Base-by-base conservation (phyloP, 306 rosid genomes). In the Fragaria vesca region DNA sequence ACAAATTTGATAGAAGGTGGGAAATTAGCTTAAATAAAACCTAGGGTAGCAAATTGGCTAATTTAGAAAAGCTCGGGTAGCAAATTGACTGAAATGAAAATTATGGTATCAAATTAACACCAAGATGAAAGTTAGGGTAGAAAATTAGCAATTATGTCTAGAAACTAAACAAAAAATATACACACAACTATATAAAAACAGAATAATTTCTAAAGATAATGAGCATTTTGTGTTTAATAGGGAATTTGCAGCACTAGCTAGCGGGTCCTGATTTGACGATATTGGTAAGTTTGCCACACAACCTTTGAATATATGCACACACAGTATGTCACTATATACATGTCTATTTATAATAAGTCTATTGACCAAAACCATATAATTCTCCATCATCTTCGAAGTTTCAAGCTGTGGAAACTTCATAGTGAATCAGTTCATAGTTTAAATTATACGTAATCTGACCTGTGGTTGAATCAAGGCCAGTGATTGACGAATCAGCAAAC, bases 381-480 rank as follows among this genome's bases (percentile, higher is more conserved):
- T 32, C 11, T 12, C n/a, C 20, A n/a, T 1, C 48, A 17, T 47
- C 46, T 18, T 11, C 65, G 70, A 78, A 54, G 20, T 47, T 71
- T 71, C 51, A 48, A 61, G 60, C 4, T 8, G 63, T 46, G 40
- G 62, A 78, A 78, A 34, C 9, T 36, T 8, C 65, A 12, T 62
- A 38, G 70, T 66, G 26, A 66, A 5, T 21, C 50, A 52, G 13
- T n/a, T 12, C n/a, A 9, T 32, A 5, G 30, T 51, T 34, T 18
- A 71, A 30, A 71, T 71, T 1, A 30, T 47, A 54, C 76, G 76
- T 54, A 66, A 16, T 3, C 40, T 55, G 76, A 55, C 66, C 21
- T 3, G 26, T 20, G 13, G 34, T 34, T 54, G n/a, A 45, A 45
- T 38, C 7, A 18, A 32, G 45, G 26, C 24, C 10, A 11, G 6